Evolutionary conservation across 2,329 filamentous ascomycete species (phyloP).

Genomic region (Ophiognomonia clavigignenti-juglandacearum): DNA sequence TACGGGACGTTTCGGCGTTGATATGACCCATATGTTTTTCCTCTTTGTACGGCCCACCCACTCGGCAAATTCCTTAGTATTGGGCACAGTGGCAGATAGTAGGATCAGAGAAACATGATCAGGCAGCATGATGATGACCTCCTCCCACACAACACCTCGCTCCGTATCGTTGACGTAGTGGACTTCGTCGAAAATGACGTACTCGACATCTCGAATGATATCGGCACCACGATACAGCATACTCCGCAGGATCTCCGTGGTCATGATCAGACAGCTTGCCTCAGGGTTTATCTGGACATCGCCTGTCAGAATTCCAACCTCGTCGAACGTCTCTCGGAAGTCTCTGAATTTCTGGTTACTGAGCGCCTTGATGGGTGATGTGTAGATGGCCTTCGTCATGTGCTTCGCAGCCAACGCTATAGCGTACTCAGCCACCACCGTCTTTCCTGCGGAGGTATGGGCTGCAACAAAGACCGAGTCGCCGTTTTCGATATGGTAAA

Average conservation of each 20-base stretch:
- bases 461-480: conserved; percentile 98
- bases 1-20: conserved; percentile 89
- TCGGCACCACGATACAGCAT: conserved; percentile 98
- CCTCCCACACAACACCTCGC: conserved; percentile 96
- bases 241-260: conserved; percentile 93
- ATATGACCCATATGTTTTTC: conserved; percentile 98
- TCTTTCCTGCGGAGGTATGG: conserved; percentile 96
- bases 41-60: conserved; percentile 98
- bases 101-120: conserved; percentile 95
- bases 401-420: conserved; percentile 95
- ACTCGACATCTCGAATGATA: conserved; percentile 93
- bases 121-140: conserved; percentile 98
- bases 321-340: conserved; percentile 84
- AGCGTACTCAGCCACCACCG: conserved; percentile 95
- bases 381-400: conserved; percentile 99
- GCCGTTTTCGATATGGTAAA: conserved; percentile 93
- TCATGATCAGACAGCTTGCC: conserved; percentile 98
- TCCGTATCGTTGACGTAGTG: conserved; percentile 98
- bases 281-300: conserved; percentile 98
- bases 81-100: conserved; percentile 92
- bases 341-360: conserved; percentile 99
- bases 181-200: conserved; percentile 98
- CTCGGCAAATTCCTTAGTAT: conserved; percentile 95
- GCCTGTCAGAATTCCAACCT: conserved; percentile 93
- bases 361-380: conserved; percentile 94